Evolutionary conservation across 2,329 filamentous ascomycete genomes (phyloP).

Genomic region (Epichloe sibirici): DNA sequence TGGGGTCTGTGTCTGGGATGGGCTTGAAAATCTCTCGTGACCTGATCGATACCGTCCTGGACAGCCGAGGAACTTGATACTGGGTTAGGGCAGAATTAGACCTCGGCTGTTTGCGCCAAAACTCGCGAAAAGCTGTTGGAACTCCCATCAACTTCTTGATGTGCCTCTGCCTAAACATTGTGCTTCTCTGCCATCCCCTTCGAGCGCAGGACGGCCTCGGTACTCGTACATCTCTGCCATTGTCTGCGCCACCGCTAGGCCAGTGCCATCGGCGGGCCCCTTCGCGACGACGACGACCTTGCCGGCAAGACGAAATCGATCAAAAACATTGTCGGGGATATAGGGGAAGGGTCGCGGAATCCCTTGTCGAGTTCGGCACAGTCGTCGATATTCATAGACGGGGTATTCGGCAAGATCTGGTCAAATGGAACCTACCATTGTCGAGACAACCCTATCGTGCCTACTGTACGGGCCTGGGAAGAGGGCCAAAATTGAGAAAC

Average conservation of each 20-base stretch:
- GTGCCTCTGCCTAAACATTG: conserved; percentile 25
- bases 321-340: too few species aligned
- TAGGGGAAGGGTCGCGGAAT: too few species aligned
- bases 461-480: too few species aligned
- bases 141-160: conserved; percentile 31
- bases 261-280: conserved; percentile 33
- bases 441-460: too few species aligned
- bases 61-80: conserved; percentile 5
- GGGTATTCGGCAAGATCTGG: too few species aligned
- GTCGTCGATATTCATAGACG: too few species aligned
- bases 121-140: not conserved
- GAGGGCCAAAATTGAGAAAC: too few species aligned
- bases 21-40: not conserved
- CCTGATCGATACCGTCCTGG: not conserved
- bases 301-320: conserved; percentile 9
- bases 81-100: conserved; percentile 19
- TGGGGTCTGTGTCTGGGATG: too few species aligned
- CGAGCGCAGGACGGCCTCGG: conserved; percentile 24
- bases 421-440: too few species aligned
- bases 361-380: too few species aligned
- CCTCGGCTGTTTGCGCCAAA: not conserved
- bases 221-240: conserved; percentile 27
- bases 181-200: conserved; percentile 21
- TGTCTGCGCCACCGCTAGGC: conserved; percentile 29
- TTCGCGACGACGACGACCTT: conserved; percentile 31